These are phyloP conservation scores for Aleurites moluccanus DNA, from an alignment of 441 rosid genomes.

Conservation along the genomic window DNA sequence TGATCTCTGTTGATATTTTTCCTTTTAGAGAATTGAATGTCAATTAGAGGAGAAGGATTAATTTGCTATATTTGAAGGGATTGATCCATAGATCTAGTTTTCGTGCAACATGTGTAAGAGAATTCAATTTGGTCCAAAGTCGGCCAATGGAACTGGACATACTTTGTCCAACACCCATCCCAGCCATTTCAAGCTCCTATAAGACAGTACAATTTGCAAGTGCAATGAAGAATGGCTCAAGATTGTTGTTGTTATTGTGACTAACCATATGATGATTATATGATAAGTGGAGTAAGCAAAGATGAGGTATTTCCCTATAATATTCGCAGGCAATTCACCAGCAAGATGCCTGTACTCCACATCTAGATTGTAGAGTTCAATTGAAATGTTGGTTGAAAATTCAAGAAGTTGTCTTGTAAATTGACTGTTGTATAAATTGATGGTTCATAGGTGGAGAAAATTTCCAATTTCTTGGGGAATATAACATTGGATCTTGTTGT, in stretches of 20 bases:
- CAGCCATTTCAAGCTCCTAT: conserved; percentile 46
- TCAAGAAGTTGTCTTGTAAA: conserved; percentile 41
- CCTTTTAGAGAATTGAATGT: conserved; percentile 26
- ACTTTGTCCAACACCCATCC: conserved; percentile 50
- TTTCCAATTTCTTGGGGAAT: conserved; percentile 30
- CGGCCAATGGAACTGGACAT: conserved; percentile 40
- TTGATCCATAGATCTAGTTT: conserved; percentile 27
- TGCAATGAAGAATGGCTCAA: conserved; percentile 44
- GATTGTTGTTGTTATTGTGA: conserved; percentile 47
- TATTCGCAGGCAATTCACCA: conserved; percentile 46
- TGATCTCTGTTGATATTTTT: conserved; percentile 20
- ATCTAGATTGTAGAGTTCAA: conserved; percentile 31
- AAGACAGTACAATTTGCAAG: conserved; percentile 44
- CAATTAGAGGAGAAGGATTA: conserved; percentile 15
- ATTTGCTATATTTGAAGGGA: conserved; percentile 17
- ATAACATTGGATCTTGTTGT: too few species aligned
- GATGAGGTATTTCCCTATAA: conserved; percentile 27
- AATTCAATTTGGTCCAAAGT: conserved; percentile 10
- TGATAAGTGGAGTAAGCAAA: conserved; percentile 38
- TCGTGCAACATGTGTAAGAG: conserved; percentile 23
- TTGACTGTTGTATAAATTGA: conserved; percentile 50
- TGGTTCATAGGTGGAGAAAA: conserved; percentile 38
- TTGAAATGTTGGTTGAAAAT: conserved; percentile 38
- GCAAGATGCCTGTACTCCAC: conserved; percentile 42
- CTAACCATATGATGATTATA: conserved; percentile 41